Evolutionary conservation across 345 rosid species (phyloP), one percentile per base, ranked within the genome.

Genomic region (Ricinus communis): DNA sequence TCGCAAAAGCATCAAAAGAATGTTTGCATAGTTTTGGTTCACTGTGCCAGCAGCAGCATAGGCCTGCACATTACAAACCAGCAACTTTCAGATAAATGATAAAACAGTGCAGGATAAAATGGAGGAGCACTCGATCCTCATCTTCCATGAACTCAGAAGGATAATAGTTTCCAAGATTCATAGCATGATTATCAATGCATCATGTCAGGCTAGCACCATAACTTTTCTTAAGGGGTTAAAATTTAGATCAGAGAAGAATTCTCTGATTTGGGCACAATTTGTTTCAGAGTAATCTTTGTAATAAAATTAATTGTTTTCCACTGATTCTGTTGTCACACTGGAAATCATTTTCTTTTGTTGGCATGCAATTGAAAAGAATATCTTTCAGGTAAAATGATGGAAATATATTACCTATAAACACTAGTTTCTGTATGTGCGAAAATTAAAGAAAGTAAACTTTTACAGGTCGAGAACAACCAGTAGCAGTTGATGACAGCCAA

Each of bases 11-110:
- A 94, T 81, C 82, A 94, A 80, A 80, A 94, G 98, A 78, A 94
- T 91, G 80, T 86, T 94, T 66, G 97, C 98, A 84, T 91, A 91
- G 84, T 94, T 91, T 78, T 90, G 97, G 36, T 76, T 91, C 80
- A 94, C 84, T 1, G 97, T 94, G 66, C 96, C 97, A 43, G 98
- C 98, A 76, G 89, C 96, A 63, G 91, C 95, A 88, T 84, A 94
- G 21, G 90, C 97, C 98, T 91, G 84, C 63, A 80, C 50, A 51
- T 58, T 2, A 71, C 46, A 74, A 60, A 69, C 16, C 63, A 41
- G 53, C 51, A 46, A 41, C 18, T n/a, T 69, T 41, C 69, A 27
- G n/a, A 69, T 50, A 10, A 50, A 68, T 63, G 30, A 53, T 54
- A 60, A 58, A 47, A 70, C 28, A 66, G 52, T 52, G 80, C n/a